Base-by-base conservation (phyloP, 2,329 filamentous ascomycete genomes). In the Arthrobotrys entomopaga region DNA sequence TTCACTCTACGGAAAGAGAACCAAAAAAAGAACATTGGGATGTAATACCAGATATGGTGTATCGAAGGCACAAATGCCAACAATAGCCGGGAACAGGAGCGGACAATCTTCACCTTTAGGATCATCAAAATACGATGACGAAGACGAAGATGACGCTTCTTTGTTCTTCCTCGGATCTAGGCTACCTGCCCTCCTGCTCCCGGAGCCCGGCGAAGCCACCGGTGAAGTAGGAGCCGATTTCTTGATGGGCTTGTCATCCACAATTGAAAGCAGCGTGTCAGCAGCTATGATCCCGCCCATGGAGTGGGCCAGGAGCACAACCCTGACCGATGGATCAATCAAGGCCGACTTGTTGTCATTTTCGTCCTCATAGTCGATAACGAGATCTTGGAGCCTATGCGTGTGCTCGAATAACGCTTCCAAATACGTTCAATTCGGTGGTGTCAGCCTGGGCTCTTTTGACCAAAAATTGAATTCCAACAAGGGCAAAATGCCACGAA, bases 251-350 rank as follows among this genome's bases (percentile, higher is more conserved):
- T 88, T 84, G 77, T 91, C 91, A 72, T 88, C 86, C 49, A 91
- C 82, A 59, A 98, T 86, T 46, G 89, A 86, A 78, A 97, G 87
- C 76, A 94, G 85, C 13, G 92, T 90, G 80, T 98, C 95, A 38
- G 93, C 94, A 10, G 92, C 94, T 53, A 98, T 93, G 79, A 98
- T 97, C 78, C 95, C 95, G 78, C 91, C 91, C 91, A 91, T 97
- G 7, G 90, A 93, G 81, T 97, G 93, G 22, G 93, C 93, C 67
- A 96, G 84, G 15, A 97, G 86, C 53, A 97, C 86, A 26, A 91
- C 90, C 79, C 89, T 89, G 19, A 97, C 92, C 0, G 90, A 92
- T 3, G 93, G 92, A 75, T 96, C 92, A 76, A 96, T 86, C 49
- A 65, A 42, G 0, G 91, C 96, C 0, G 93, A 90, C 93, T 0